Base-by-base conservation (phyloP, 2,329 filamentous ascomycete species). In the Amauroascus verrucosus region DNA sequence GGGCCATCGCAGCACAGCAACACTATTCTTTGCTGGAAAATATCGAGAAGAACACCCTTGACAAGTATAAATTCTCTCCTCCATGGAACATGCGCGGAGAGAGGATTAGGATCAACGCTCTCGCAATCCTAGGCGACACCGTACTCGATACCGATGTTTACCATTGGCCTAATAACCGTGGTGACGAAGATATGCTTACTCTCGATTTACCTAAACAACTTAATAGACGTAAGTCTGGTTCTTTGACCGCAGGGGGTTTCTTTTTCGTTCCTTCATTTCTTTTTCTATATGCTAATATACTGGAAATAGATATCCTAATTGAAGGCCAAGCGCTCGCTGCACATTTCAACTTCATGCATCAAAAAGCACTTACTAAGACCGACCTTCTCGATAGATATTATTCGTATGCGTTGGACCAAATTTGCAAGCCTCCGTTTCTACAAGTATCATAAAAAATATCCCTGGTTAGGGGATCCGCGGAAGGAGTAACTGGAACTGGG, bases 31-130 rank as follows among this genome's bases (percentile, higher is more conserved):
- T 52, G 32, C 40, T 52, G 11, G 50, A 52, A 30, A 52, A 52
- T 30, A 52, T 52, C 20, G 50, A 52, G 32, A 52, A 46, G 30
- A 38, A 52, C 13, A 52, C 50, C 20, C 41, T 52, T 13, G 50
- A 52, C 18, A 52, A 46, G 13, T 52, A 52, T 11, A 52, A 52
- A 30, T 52, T 52, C 32, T 28, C 40, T 37, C 50, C 50, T 38
- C 41, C 50, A 9, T 52, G 50, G 50, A 46, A 52, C 41, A 52
- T 52, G 50, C 50, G 41, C 32, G 50, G 50, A 14, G 50, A 52
- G 41, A 40, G 50, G 6, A 52, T 52, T 14, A 30, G 50, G 14
- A 52, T 52, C 30, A 52, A 52, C 20, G 41, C 50, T 6, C 50
- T 52, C 41, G 50, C 50, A 1, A 46, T 52, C 16, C 14, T 52